These are phyloP conservation scores for Gracilariopsis chorda DNA, from an alignment of 23 red algal genomes.

Conservation along the genomic window DNA sequence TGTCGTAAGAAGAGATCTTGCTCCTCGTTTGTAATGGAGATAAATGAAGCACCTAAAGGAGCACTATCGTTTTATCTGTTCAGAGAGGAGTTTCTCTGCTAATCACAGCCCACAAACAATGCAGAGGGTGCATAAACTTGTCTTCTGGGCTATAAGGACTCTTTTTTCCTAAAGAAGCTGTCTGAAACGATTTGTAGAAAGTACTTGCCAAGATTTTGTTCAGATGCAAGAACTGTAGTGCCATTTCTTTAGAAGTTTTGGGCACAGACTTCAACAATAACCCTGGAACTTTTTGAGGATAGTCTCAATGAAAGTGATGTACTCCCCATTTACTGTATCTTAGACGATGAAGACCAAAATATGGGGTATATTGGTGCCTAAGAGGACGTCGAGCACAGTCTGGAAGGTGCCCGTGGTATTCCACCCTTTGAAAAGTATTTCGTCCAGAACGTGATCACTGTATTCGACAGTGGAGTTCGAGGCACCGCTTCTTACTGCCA, in stretches of 20 bases:
- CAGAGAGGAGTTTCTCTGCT: neutral
- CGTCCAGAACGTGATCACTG: neutral
- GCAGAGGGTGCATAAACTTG: neutral
- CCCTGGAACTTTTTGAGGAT: constrained; percentile 11
- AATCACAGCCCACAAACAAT: neutral
- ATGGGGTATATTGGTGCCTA: constrained; percentile 3
- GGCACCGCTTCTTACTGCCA: neutral
- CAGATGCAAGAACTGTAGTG: neutral
- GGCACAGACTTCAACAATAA: neutral
- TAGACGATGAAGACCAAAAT: neutral
- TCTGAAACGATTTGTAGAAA: neutral
- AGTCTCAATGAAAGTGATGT: constrained; percentile 27
- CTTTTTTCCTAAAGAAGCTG: neutral
- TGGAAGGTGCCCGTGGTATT: constrained; percentile 21
- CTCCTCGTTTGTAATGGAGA: neutral
- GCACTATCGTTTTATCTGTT: neutral
- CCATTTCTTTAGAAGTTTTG: constrained; percentile 9
- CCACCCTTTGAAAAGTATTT: constrained; percentile 5
- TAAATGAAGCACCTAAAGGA: neutral
- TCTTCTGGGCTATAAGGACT: neutral
- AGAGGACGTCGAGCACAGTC: neutral
- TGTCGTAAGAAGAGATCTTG: neutral
- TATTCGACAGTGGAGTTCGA: constrained; percentile 6
- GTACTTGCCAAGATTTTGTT: neutral
- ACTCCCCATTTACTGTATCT: neutral